Base-by-base conservation (phyloP, 257 asterid genomes). In the Ballota nigra region DNA sequence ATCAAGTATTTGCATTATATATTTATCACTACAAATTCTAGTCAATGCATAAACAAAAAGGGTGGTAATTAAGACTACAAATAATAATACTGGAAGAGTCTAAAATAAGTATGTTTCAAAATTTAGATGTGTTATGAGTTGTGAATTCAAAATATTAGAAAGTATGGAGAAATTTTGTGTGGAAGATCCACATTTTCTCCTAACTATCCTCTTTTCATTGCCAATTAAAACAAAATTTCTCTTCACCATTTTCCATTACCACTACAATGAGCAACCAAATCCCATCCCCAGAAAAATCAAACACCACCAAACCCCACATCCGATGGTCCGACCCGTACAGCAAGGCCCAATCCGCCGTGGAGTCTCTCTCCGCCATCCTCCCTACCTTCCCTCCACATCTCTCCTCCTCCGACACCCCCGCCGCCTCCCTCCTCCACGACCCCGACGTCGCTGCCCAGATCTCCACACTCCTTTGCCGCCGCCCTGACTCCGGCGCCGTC, bases 301-400 rank as follows among this genome's bases (percentile, higher is more conserved):
- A 47, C 71, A n/a, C 16, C 74, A 72, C 67, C 78, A 81, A 77
- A 72, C 82, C 83, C 23, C 88, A 75, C 70, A 88, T 87, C 19
- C 72, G 79, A n/a, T 94, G 97, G 96, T 82, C 88, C 4, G 98
- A 91, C 72, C 79, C 97, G 1, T 87, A 68, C 80, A 66, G 89
- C 81, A 88, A 91, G 74, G 87, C 87, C 56, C 80, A 79, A 38
- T 33, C 19, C n/a, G 92, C 90, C 74, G 79, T 89, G 4, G 84
- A 89, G 11, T 62, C 91, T 59, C 93, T 94, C 45, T 20, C 88
- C 28, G 29, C 90, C 78, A 81, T 91, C 78, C 83, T 93, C 79
- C 87, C 87, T 3, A 16, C 68, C 64, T 67, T 86, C 70, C 92
- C 96, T 0, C 75, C 78, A 0, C 41, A 78, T 9, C 85, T 94